These are phyloP conservation scores for Pestalotiopsis sp. DNA, from an alignment of 2,329 filamentous ascomycete species.

Conservation along the genomic window DNA sequence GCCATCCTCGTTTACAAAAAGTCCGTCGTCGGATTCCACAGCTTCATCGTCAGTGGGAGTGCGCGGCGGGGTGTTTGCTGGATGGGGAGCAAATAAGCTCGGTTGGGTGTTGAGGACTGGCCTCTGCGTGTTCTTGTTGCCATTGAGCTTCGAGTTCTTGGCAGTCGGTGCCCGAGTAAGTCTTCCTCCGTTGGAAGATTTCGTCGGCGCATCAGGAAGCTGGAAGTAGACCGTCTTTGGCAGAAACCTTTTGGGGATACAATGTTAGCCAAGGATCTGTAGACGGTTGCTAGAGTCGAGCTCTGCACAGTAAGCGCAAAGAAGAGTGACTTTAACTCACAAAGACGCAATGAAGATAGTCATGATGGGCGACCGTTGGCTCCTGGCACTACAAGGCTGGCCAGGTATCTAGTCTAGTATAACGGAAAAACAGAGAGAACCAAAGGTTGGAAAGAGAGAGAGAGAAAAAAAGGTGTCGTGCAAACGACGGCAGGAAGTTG, in stretches of 20 bases:
- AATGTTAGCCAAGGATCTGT: neutral
- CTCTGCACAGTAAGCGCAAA: neutral
- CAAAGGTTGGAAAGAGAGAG: neutral
- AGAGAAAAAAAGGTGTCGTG: neutral
- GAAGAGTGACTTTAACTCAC: neutral
- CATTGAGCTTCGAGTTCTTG: constrained; percentile 29
- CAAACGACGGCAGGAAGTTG: neutral
- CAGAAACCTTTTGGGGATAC: constrained; percentile 74
- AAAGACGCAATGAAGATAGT: constrained; percentile 5
- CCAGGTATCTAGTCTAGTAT: neutral
- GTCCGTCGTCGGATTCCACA: constrained; percentile 40
- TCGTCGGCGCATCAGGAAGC: constrained; percentile 57
- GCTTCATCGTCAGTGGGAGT: constrained; percentile 54
- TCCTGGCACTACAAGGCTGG: neutral
- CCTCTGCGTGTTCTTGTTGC: constrained; percentile 19
- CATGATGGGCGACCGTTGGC: neutral
- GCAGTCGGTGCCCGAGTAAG: constrained; percentile 31
- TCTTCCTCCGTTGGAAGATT: constrained; percentile 16
- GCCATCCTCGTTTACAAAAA: constrained; percentile 61
- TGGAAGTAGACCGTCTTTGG: constrained; percentile 92
- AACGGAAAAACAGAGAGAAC: neutral
- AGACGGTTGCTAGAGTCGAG: neutral
- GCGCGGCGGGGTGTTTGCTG: constrained; percentile 56
- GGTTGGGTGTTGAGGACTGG: constrained; percentile 42
- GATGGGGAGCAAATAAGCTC: constrained; percentile 54